Evolutionary conservation across 371 early-diverging fungal species (phyloP).

Genomic region (Cokeromyces recurvatus): DNA sequence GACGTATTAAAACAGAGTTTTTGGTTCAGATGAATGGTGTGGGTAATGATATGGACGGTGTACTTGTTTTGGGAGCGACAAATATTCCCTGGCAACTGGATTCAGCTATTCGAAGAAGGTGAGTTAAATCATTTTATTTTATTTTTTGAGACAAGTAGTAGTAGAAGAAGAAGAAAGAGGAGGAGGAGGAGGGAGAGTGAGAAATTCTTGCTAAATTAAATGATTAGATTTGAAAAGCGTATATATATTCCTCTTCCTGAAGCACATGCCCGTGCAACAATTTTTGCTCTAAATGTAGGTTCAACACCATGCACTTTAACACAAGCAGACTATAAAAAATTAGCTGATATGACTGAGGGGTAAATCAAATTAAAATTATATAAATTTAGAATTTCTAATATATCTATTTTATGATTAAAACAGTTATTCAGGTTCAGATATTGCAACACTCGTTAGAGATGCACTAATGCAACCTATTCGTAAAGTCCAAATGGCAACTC

Average conservation of each 20-base stretch:
- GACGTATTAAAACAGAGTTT: constrained; percentile 91
- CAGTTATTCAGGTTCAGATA: constrained; percentile 94
- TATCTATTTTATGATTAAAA: neutral
- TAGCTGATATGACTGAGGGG: constrained; percentile 85
- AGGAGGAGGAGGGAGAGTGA: too few species aligned
- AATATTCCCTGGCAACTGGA: constrained; percentile 97
- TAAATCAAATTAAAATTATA: constrained; percentile 29
- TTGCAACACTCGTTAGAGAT: constrained; percentile 89
- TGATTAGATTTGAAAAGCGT: constrained; percentile 93
- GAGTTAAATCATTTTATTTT: neutral
- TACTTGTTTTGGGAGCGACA: constrained; percentile 93
- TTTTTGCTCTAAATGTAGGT: constrained; percentile 93
- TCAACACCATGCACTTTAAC: constrained; percentile 78
- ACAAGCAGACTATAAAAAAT: constrained; percentile 61
- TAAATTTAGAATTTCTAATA: neutral
- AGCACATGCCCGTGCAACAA: constrained; percentile 73
- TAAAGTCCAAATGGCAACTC: constrained; percentile 92
- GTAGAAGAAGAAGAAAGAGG: neutral
- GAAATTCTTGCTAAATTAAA: too few species aligned
- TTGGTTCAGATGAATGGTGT: constrained; percentile 99
- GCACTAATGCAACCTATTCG: constrained; percentile 96
- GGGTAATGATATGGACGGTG: constrained; percentile 90
- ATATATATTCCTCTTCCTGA: constrained; percentile 97
- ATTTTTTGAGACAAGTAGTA: neutral
- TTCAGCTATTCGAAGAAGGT: constrained; percentile 87